Evolutionary conservation across 495 filamentous ascomycete species (phyloP).

Genomic region (Hyaloscypha hepaticicola): DNA sequence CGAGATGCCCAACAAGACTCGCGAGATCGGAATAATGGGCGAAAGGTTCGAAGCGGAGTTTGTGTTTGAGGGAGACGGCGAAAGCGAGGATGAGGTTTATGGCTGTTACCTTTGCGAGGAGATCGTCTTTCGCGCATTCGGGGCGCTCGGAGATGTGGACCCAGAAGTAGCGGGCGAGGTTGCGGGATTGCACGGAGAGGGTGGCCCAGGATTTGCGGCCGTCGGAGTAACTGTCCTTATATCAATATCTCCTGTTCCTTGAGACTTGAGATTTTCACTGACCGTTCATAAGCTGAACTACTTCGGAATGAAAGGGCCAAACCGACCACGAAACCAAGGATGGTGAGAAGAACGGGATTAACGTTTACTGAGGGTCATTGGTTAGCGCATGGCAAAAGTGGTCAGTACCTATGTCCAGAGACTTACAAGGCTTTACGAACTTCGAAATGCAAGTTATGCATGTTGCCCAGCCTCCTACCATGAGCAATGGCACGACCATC

Average conservation of each 20-base stretch:
- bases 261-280: background rate
- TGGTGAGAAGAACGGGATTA: constrained; percentile 70
- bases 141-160: constrained; percentile 66
- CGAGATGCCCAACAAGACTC: constrained; percentile 57
- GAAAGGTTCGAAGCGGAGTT: constrained; percentile 85
- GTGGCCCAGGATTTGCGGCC: constrained; percentile 77
- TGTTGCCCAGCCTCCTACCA: constrained; percentile 68
- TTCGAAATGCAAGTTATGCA: constrained; percentile 62
- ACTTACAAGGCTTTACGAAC: constrained; percentile 50
- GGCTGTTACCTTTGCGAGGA: constrained; percentile 68
- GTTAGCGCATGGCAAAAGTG: too few species aligned
- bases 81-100: constrained; percentile 83
- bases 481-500: constrained; percentile 71
- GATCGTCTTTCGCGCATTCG: constrained; percentile 57
- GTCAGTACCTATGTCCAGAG: too few species aligned
- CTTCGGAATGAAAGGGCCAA: constrained; percentile 79
- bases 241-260: background rate
- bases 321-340: constrained; percentile 88
- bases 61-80: constrained; percentile 74
- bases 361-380: constrained; percentile 50
- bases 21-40: constrained; percentile 68
- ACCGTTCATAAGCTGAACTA: constrained; percentile 80
- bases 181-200: constrained; percentile 68
- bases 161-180: constrained; percentile 78
- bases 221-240: constrained; percentile 53